These are phyloP conservation scores for Salix caprea DNA, from an alignment of 345 rosid species.

Conservation along the genomic window DNA sequence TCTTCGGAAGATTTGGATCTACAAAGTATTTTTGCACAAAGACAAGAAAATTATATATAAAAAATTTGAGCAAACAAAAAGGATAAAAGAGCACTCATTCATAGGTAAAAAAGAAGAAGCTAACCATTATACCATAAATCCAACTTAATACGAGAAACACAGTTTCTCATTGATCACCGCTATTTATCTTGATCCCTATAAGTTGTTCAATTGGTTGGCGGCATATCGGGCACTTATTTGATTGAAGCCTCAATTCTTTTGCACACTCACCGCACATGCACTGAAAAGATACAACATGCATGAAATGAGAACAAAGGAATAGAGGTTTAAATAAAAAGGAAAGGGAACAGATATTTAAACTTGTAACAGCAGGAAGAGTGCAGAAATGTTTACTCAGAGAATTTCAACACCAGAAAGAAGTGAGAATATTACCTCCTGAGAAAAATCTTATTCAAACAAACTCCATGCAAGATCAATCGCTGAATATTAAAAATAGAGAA, in stretches of 20 bases:
- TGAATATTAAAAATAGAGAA: background rate
- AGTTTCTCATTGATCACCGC: constrained; percentile 34
- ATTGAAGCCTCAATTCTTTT: constrained; percentile 65
- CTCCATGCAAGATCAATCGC: background rate
- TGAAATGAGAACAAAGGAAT: constrained; percentile 5
- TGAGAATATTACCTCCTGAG: background rate
- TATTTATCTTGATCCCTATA: constrained; percentile 70
- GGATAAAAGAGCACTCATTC: background rate
- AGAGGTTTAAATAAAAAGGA: background rate
- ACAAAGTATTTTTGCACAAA: constrained; percentile 6
- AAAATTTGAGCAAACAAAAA: background rate
- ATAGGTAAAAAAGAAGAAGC: background rate
- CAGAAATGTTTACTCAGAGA: background rate
- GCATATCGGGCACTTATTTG: constrained; percentile 90
- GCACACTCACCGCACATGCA: constrained; percentile 85
- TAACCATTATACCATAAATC: constrained; percentile 21
- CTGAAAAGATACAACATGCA: constrained; percentile 36
- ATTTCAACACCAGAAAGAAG: background rate
- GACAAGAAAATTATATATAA: background rate
- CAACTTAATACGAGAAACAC: constrained; percentile 26
- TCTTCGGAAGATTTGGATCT: constrained; percentile 1
- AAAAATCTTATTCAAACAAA: background rate
- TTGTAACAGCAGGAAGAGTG: background rate
- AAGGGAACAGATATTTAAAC: background rate
- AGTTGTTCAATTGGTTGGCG: constrained; percentile 73